phyloP scores from a whole-genome alignment of 441 rosid genomes.

The Capsella rubella region DNA sequence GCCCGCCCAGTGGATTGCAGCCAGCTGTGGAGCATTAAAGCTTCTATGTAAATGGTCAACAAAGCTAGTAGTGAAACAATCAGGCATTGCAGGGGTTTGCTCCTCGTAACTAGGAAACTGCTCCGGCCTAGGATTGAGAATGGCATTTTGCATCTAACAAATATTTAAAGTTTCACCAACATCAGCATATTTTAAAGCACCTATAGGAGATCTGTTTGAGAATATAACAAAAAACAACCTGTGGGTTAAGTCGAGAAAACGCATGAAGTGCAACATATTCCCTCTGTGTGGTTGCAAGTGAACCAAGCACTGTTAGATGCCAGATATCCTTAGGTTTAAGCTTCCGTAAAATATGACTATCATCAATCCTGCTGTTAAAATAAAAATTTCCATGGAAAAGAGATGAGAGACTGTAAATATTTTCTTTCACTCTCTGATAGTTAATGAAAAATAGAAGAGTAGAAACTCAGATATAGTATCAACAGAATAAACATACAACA shows the following conservation, averaged over 20 bases:
- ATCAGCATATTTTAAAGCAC: constrained; percentile 24
- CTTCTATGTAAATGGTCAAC: constrained; percentile 76
- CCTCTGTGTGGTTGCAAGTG: constrained; percentile 98
- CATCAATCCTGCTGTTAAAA: constrained; percentile 64
- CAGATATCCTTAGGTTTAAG: constrained; percentile 77
- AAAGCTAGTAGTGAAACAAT: constrained; percentile 89
- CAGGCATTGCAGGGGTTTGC: constrained; percentile 90
- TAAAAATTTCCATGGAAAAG: background rate
- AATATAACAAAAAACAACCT: constrained; percentile 57
- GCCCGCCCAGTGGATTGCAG: constrained; percentile 98
- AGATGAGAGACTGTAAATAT: background rate
- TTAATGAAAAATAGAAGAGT: background rate
- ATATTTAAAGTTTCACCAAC: constrained; percentile 30
- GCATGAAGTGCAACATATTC: constrained; percentile 98
- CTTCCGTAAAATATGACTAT: constrained; percentile 85
- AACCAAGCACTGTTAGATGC: constrained; percentile 94
- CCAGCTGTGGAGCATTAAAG: constrained; percentile 91
- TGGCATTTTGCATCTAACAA: constrained; percentile 90
- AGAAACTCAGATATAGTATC: constrained; percentile 6
- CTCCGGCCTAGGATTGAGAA: constrained; percentile 89
- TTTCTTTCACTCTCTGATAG: constrained; percentile 13
- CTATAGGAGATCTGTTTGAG: background rate
- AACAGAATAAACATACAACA: constrained; percentile 15
- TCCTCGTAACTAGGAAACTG: constrained; percentile 93
- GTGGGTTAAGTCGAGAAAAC: constrained; percentile 88